A percentile compares a stretch with the other conserved stretches of the same genome.
These are phyloP conservation scores for Alternaria ventricosa DNA, from an alignment of 2,329 filamentous ascomycete species.

Conservation along the genomic window DNA sequence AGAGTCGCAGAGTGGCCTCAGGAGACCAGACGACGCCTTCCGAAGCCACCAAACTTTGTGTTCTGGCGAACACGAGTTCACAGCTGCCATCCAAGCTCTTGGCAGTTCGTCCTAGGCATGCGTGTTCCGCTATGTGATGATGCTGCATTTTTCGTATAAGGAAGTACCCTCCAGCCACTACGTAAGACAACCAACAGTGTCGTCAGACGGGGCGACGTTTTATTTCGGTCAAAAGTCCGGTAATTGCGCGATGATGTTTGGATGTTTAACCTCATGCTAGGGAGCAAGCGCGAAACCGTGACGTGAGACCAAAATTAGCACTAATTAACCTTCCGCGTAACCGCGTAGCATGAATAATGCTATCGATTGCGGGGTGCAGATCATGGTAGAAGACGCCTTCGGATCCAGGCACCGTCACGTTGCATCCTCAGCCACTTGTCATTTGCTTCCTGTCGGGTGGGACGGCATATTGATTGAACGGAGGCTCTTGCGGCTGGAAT, in stretches of 20 bases:
- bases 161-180: not conserved
- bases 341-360: not conserved
- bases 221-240: not conserved
- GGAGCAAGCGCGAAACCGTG: not conserved
- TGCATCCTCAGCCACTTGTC: not conserved
- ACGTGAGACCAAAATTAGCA: not conserved
- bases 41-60: not conserved
- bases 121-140: not conserved
- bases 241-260: not conserved
- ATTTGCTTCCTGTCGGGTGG: not conserved
- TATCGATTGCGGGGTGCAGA: not conserved
- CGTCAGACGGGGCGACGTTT: not conserved
- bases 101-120: not conserved
- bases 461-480: not conserved
- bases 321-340: not conserved
- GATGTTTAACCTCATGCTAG: not conserved
- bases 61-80: conserved; percentile 3
- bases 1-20: not conserved
- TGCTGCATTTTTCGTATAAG: not conserved
- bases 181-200: not conserved
- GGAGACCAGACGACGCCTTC: not conserved
- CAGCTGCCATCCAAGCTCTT: not conserved
- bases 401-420: not conserved
- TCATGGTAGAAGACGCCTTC: not conserved
- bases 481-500: not conserved